Base-by-base conservation (phyloP, 192 early-diverging fungal genomes). In the Haplosporangium gracile region DNA sequence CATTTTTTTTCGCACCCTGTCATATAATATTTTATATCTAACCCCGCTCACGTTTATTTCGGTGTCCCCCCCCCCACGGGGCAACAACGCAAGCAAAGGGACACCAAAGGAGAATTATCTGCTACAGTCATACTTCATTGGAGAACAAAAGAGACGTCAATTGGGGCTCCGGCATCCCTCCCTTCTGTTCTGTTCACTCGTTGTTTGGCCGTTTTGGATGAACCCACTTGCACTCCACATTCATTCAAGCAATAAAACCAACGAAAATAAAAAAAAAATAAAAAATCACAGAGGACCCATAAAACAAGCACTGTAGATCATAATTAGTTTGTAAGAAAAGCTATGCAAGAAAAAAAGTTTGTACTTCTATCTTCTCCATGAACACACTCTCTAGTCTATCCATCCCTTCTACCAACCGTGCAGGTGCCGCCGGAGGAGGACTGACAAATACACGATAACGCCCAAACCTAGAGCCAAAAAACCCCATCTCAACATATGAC, bases 401-500 rank as follows among this genome's bases (percentile, higher is more conserved):
- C 43, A 15, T 71, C 11, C 68, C 18, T 5, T 20, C 39, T 76
- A 85, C 78, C 83, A 80, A 5, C 83, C 77, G 1, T 85, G 83
- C 39, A 85, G 42, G 72, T 80, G 74, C 26, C 77, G 72, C 36
- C 83, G 77, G 13, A 85, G 47, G 29, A 80, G 24, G 20, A 80
- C 74, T 18, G 55, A 39, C 45, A 85, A 24, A 10, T 74, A 43
- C 20, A 51, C 26, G 22, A 85, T 75, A 18, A 76, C n/a, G 1
- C 78, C 78, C 24, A 79, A 36, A 1, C 83, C 83, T 7, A 85
- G 74, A 5, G 79, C 83, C 77, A 76, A 13, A 38, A 85, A 85
- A 22, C 78, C 78, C 83, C 83, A 85, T 39, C 83, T 43, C 78
- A 85, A 72, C 68, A 85, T 22, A 71, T 85, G 83, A 1, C 83